phyloP scores from a whole-genome alignment of 1,284 basidiomycete species.

The Trichosporon sp. region DNA sequence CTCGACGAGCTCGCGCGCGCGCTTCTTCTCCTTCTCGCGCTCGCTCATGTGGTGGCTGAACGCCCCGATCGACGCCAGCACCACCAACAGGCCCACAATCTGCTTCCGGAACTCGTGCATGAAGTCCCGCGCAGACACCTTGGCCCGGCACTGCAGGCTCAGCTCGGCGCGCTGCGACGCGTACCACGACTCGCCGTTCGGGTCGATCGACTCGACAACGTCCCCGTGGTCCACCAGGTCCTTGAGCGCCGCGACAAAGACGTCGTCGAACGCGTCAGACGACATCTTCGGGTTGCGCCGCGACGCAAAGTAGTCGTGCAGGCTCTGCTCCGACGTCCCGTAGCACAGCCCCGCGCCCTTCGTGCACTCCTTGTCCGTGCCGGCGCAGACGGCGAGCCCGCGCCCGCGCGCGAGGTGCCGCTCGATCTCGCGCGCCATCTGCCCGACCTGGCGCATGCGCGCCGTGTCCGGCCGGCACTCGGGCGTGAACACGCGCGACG shows the following conservation, averaged over 20 bases:
- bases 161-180: constrained; percentile 70
- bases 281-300: constrained; percentile 38
- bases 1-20: constrained; percentile 70
- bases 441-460: constrained; percentile 70
- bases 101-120: constrained; percentile 67
- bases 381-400: constrained; percentile 66
- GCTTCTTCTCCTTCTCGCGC: constrained; percentile 62
- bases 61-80: constrained; percentile 40
- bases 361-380: constrained; percentile 52
- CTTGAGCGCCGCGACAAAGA: constrained; percentile 64
- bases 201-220: constrained; percentile 66
- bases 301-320: constrained; percentile 39
- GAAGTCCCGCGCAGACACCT: constrained; percentile 62
- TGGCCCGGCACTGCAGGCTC: constrained; percentile 65
- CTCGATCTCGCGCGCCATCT: constrained; percentile 70
- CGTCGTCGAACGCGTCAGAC: constrained; percentile 39
- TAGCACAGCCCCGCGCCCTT: constrained; percentile 71
- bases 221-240: constrained; percentile 76
- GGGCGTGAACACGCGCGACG: constrained; percentile 72
- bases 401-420: constrained; percentile 62
- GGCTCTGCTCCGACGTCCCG: constrained; percentile 60
- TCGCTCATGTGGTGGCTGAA: constrained; percentile 52
- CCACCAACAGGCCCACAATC: constrained; percentile 45
- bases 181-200: constrained; percentile 70
- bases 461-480: constrained; percentile 76